Base-by-base conservation (phyloP, 1,284 basidiomycete genomes). In the Veloporphyrellus conicus region DNA sequence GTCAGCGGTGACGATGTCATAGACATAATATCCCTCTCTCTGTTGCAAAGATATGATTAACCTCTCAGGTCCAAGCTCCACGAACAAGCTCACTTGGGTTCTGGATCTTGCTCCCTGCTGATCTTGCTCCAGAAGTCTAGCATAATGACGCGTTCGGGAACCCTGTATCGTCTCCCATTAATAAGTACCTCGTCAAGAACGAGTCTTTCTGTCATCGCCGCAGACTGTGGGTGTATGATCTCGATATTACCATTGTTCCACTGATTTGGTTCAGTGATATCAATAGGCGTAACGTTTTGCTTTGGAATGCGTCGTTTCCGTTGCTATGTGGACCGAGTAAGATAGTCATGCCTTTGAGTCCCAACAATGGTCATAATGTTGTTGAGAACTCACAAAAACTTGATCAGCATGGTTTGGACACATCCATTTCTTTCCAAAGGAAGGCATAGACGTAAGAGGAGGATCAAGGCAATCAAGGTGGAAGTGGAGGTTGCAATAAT, bases 391-490 rank as follows among this genome's bases (percentile, higher is more conserved):
- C 61, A 89, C 87, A 53, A 89, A 67, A 49, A 87, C 76, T 53
- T 84, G 82, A 52, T 95, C 90, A 23, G 84, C 84, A 65, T 99
- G 95, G 60, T 93, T 92, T 2, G 96, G 96, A 69, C 95, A 99
- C 91, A 95, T 97, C 95, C 96, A 99, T 68, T 94, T 96, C 71
- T 86, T 86, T 54, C 82, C 82, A 48, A 87, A 81, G 22, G 86
- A 79, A 4, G 96, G 96, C 81, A 98, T 86, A 38, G 77, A 77
- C 18, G 86, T 75, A 57, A 97, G 72, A 3, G 96, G 95, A 16
- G 95, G 96, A 58, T 90, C 85, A 28, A 99, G 74, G 63, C 95
- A 99, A 66, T 99, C 95, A 47, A 98, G 78, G 67, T 99, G 95
- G 91, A 95, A 99, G 67, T 95, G 90, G 47, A 95, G 77, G 49